Percentiles rank a stretch among this genome's conserved stretches.
phyloP scores from a whole-genome alignment of 441 rosid genomes.

The Adansonia rubrostipa region DNA sequence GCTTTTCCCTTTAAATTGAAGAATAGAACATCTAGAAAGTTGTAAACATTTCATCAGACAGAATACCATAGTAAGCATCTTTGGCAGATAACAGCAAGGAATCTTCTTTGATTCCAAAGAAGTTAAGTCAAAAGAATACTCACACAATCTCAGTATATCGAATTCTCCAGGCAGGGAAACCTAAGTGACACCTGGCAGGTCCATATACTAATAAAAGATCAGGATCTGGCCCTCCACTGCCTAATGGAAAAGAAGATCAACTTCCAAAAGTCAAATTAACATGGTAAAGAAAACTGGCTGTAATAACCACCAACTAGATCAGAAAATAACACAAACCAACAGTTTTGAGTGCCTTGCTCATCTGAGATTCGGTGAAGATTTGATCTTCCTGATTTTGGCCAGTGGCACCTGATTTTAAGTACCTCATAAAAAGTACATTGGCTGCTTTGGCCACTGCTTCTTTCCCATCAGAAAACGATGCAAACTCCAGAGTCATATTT shows the following conservation, averaged over 20 bases:
- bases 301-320: constrained; percentile 23
- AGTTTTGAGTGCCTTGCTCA: constrained; percentile 66
- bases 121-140: constrained; percentile 33
- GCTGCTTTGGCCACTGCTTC: constrained; percentile 86
- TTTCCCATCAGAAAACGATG: constrained; percentile 77
- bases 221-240: constrained; percentile 69
- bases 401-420: constrained; percentile 41
- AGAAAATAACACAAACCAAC: constrained; percentile 57
- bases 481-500: constrained; percentile 46
- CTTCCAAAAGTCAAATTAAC: constrained; percentile 16
- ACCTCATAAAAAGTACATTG: constrained; percentile 60
- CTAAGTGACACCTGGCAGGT: constrained; percentile 82
- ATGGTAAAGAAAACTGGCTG: constrained; percentile 9
- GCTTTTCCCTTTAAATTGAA: not conserved
- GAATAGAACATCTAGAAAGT: not conserved
- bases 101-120: not conserved
- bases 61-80: not conserved
- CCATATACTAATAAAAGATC: constrained; percentile 85
- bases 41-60: not conserved
- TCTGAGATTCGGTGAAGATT: constrained; percentile 63
- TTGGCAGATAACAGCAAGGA: not conserved
- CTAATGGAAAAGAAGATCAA: constrained; percentile 46
- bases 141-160: constrained; percentile 87
- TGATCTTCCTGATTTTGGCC: constrained; percentile 46
- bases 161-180: constrained; percentile 94